A percentile compares a stretch with the other conserved stretches of the same genome.
Evolutionary conservation across 2,329 filamentous ascomycete genomes (phyloP).

Genomic region (Paecilomyces dactylethromorphus): DNA sequence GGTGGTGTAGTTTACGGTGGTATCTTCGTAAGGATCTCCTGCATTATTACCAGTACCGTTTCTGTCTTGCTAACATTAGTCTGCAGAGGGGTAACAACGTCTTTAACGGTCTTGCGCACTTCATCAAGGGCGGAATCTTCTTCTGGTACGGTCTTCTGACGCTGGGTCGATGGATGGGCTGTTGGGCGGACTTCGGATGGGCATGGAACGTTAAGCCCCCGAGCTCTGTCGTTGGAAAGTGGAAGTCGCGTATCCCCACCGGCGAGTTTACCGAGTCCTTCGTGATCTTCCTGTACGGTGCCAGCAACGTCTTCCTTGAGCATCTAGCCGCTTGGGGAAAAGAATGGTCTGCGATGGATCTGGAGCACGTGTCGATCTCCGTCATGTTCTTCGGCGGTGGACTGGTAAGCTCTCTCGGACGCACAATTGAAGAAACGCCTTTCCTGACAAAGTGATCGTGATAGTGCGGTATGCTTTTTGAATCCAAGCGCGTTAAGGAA

Average conservation of each 20-base stretch:
- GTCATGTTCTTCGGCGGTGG: constrained; percentile 92
- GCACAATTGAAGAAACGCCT: constrained; percentile 1
- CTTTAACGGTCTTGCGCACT: constrained; percentile 85
- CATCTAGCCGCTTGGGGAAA: constrained; percentile 69
- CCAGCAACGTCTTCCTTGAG: constrained; percentile 87
- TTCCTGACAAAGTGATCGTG: constrained; percentile 8
- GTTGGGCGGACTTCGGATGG: constrained; percentile 88
- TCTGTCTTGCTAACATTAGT: background rate
- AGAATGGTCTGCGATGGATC: constrained; percentile 68
- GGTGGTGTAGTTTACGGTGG: constrained; percentile 73
- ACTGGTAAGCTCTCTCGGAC: constrained; percentile 47
- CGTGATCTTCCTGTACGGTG: constrained; percentile 83
- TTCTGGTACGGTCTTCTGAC: constrained; percentile 88
- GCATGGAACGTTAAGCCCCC: constrained; percentile 82
- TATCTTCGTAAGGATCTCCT: constrained; percentile 63
- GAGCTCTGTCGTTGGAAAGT: constrained; percentile 50
- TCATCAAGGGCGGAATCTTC: constrained; percentile 91
- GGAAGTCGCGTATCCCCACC: constrained; percentile 58
- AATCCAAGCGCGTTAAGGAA: constrained; percentile 63
- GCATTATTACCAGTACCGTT: background rate
- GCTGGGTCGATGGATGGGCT: constrained; percentile 81
- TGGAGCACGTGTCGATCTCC: constrained; percentile 90
- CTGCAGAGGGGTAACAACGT: constrained; percentile 58
- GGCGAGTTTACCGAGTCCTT: constrained; percentile 87
- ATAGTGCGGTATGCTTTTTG: constrained; percentile 75